A percentile compares a stretch with the other conserved stretches of the same genome.
These are phyloP conservation scores for Fonsecaea monophora DNA, from an alignment of 2,329 filamentous ascomycete genomes.

Conservation along the genomic window DNA sequence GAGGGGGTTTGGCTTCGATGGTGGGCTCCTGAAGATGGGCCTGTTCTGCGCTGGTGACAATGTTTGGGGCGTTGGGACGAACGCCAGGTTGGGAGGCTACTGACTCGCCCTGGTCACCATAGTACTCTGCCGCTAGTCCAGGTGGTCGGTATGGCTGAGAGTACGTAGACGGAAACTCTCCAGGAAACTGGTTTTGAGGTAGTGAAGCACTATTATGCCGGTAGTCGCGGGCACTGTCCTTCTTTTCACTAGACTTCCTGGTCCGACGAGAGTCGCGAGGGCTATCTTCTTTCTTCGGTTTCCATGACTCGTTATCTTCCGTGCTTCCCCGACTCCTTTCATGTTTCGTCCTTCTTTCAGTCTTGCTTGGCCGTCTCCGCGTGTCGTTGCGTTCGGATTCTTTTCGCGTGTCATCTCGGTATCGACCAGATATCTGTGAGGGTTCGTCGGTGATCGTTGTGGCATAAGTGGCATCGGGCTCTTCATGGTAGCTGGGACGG, in stretches of 20 bases:
- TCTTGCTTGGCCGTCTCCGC: constrained; percentile 15
- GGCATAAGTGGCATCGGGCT: constrained; percentile 13
- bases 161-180: constrained; percentile 59
- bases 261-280: constrained; percentile 26
- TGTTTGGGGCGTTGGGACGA: constrained; percentile 58
- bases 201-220: constrained; percentile 56
- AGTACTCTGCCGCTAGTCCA: constrained; percentile 67
- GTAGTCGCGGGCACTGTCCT: constrained; percentile 30
- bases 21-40: constrained; percentile 64
- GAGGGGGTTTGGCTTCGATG: constrained; percentile 58
- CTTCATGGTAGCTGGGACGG: constrained; percentile 22
- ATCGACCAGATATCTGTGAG: constrained; percentile 24
- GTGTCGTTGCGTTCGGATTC: constrained; percentile 12
- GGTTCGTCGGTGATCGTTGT: constrained; percentile 26
- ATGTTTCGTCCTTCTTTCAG: constrained; percentile 14
- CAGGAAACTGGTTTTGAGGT: constrained; percentile 63
- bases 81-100: constrained; percentile 67
- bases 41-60: constrained; percentile 60
- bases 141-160: constrained; percentile 56
- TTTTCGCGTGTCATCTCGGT: constrained; percentile 11
- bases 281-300: constrained; percentile 42
- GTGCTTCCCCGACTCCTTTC: constrained; percentile 16
- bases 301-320: constrained; percentile 34
- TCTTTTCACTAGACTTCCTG: constrained; percentile 22
- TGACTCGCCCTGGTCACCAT: constrained; percentile 67